Base-by-base conservation (phyloP, 345 rosid genomes). In the Orychophragmus violaceus region DNA sequence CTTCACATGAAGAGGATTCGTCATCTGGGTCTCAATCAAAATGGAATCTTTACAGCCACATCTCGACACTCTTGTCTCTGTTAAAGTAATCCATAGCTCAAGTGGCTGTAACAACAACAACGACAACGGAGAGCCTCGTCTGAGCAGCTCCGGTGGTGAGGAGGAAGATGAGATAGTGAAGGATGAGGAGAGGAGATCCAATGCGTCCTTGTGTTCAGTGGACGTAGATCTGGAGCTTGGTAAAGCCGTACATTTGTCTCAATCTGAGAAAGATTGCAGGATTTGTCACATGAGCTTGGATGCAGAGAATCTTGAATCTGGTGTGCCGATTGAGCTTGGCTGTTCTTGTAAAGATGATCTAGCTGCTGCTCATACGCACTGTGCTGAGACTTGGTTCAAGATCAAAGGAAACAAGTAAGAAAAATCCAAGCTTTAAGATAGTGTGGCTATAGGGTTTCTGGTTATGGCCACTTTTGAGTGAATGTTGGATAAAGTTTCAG, bases 311-410 rank as follows among this genome's bases (percentile, higher is more conserved):
- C 84, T 74, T 11, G 96, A 85, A 75, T 80, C 85, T 17, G 96
- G 88, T 5, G 50, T 78, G 25, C 82, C 84, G 11, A 82, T 91
- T 33, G 88, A 85, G 79, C 74, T 91, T 41, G 97, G 97, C 1
- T 91, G 97, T 64, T 88, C 91, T 49, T 91, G 96, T 59, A 91
- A 88, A 66, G 87, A 80, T 74, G 96, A 91, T 83, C 77, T 91
- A 66, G 94, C 94, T 76, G 86, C 88, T 78, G 91, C 96, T 16
- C 97, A 91, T 28, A 85, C 81, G 16, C 91, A 82, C 11, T 91
- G 97, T 80, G 96, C 97, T 46, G 91, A 91, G 68, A 78, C 96
- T 67, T 91, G 96, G 97, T 91, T 88, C 82, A 88, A 83, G 78
- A 88, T 91, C 46, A 87, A 77, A 59, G 96, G 97, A 67, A 85